These are phyloP conservation scores for Clausena lansium DNA, from an alignment of 345 rosid species.

Conservation along the genomic window DNA sequence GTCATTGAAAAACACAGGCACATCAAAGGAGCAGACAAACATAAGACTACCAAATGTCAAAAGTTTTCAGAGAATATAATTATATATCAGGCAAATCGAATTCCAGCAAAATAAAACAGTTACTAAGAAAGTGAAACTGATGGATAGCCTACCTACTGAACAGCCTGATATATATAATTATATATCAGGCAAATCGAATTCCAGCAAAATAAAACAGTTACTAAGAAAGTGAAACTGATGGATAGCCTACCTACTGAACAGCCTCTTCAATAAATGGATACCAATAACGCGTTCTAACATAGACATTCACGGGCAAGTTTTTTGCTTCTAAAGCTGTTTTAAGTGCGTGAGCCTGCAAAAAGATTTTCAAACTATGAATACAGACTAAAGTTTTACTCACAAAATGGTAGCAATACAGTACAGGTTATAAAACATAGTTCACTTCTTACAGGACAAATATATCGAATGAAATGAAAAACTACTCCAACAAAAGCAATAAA, in stretches of 20 bases:
- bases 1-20: not conserved
- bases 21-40: not conserved
- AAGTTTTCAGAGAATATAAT: not conserved
- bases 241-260: too few relatives aligned
- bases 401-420: not conserved
- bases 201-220: too few relatives aligned
- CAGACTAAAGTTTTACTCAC: not conserved
- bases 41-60: not conserved
- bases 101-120: not conserved
- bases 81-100: not conserved
- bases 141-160: conserved; percentile 53
- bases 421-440: not conserved
- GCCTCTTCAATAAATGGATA: conserved; percentile 94
- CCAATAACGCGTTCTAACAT: conserved; percentile 94
- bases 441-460: not conserved
- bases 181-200: too few relatives aligned
- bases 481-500: not conserved
- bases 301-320: conserved; percentile 56
- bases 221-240: too few relatives aligned
- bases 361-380: conserved; percentile 3
- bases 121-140: not conserved
- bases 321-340: conserved; percentile 59
- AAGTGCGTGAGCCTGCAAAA: conserved; percentile 68
- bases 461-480: not conserved
- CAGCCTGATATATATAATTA: too few relatives aligned